Percentiles rank a stretch among this genome's conserved stretches.
phyloP scores from a whole-genome alignment of 208 protist species.

The Leishmania mexicana region DNA sequence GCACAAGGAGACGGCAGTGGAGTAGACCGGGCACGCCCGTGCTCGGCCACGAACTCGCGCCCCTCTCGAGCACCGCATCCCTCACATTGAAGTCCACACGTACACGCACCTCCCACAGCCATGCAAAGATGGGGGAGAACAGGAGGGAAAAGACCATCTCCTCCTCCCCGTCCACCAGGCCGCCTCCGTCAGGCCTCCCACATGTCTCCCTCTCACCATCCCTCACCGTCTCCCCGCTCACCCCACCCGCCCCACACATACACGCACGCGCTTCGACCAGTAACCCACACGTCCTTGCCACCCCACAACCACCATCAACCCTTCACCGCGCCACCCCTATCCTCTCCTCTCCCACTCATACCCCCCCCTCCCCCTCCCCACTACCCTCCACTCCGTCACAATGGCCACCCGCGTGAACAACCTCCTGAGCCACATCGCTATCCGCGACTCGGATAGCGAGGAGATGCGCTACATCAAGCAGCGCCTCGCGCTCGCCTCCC shows the following conservation, averaged over 20 bases:
- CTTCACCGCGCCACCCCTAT: neutral
- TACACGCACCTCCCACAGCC: neutral
- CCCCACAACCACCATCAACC: neutral
- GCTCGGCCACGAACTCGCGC: neutral
- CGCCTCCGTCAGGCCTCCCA: neutral
- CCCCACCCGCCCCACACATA: neutral
- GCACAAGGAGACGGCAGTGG: neutral
- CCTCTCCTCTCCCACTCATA: neutral
- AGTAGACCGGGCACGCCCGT: neutral
- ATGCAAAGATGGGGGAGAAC: neutral
- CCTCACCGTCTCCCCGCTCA: neutral
- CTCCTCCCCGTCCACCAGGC: neutral
- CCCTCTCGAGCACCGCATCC: neutral
- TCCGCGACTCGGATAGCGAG: conserved; percentile 55
- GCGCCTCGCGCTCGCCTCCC: conserved; percentile 69
- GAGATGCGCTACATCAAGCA: conserved; percentile 77
- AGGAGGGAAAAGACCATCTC: neutral
- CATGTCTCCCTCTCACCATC: neutral
- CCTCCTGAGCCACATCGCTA: conserved; percentile 77
- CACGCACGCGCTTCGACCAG: no score
- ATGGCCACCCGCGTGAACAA: conserved; percentile 81
- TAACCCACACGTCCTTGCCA: no score
- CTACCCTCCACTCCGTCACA: neutral
- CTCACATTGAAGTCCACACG: neutral
- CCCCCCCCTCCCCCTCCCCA: neutral